Base-by-base conservation (phyloP, 129 eudicot genomes). In the Pulicaria dysenterica region DNA sequence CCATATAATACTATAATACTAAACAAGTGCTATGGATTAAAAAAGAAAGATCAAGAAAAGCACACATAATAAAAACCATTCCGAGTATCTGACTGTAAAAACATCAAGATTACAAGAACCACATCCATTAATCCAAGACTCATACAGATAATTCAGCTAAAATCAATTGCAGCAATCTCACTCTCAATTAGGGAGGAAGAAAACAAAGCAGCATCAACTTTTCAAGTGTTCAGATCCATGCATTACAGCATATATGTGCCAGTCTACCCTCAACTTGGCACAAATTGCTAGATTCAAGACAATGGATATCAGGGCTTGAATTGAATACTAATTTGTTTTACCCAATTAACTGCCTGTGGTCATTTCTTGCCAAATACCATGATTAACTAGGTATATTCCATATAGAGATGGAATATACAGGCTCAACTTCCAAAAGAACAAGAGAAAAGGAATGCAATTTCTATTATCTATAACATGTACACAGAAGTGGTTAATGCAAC, bases 401-500 rank as follows among this genome's bases (percentile, higher is more conserved):
- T 13, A 31, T 3, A 46, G 31, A 24, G 31, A 24, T 24, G 31
- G 31, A 24, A 24, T 24, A 24, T 24, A 24, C 31, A 24, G 7
- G 43, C 31, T 14, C 2, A 12, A 66, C 57, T 45, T 45, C 12
- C 44, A 45, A 24, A 39, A 64, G 11, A 73, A 59, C 7, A 47
- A 73, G 19, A 47, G 37, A 60, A 8, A 13, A 2, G 45, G 12
- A 36, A 46, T 73, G 10, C 2, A 73, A 53, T 73, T 42, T 60
- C 45, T 62, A 73, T 62, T 15, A 49, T 47, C 50, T 10, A 9
- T 15, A 49, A 11, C 77, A 49, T 2, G 13, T 8, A 50, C 4
- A 41, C 39, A 73, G 49, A 50, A 17, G 70, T 15, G 60, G 41
- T 49, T 49, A 53, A 63, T 49, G 59, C 11, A 64, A 73, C 44